Evolutionary conservation across 1,139 yeast species (phyloP).

Genomic region (Eremothecium gossypii): DNA sequence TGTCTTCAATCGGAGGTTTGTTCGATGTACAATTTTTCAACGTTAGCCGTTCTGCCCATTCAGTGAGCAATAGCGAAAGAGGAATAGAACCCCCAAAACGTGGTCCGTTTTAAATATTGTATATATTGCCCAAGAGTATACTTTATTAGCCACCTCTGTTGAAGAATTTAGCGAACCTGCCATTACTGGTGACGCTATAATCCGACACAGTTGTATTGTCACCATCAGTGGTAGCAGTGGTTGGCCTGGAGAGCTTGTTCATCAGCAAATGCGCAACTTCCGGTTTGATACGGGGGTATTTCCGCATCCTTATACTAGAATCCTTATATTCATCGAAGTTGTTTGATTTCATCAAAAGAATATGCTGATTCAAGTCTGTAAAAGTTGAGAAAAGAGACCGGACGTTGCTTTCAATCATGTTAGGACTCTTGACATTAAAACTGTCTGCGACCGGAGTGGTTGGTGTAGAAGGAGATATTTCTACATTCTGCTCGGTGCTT

Average conservation of each 20-base stretch:
- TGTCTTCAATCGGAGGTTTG: not conserved
- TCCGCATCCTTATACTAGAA: slow-evolving; percentile 45
- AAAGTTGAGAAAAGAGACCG: slow-evolving; percentile 44
- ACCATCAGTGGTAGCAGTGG: slow-evolving; percentile 11
- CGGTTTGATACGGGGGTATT: slow-evolving; percentile 51
- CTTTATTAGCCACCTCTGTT: slow-evolving; percentile 15
- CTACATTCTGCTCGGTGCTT: slow-evolving; percentile 17
- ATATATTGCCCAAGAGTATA: not conserved
- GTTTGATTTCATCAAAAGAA: slow-evolving; percentile 45
- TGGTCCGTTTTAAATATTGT: not conserved
- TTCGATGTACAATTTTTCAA: no score
- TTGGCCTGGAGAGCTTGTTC: slow-evolving; percentile 30
- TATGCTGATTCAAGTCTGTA: slow-evolving; percentile 51
- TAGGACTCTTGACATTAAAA: slow-evolving; percentile 16
- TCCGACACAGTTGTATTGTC: slow-evolving; percentile 13
- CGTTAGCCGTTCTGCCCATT: no score
- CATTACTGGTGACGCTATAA: slow-evolving; percentile 11
- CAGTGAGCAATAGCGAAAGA: no score
- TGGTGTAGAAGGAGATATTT: slow-evolving; percentile 26
- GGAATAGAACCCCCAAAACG: no score
- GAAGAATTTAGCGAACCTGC: slow-evolving; percentile 23
- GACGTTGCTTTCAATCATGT: slow-evolving; percentile 28
- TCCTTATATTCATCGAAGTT: slow-evolving; percentile 46
- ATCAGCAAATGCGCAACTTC: slow-evolving; percentile 47
- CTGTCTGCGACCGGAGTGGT: slow-evolving; percentile 17